Evolutionary conservation across 768 basidiomycete genomes (phyloP).

Genomic region (Suillus spraguei): DNA sequence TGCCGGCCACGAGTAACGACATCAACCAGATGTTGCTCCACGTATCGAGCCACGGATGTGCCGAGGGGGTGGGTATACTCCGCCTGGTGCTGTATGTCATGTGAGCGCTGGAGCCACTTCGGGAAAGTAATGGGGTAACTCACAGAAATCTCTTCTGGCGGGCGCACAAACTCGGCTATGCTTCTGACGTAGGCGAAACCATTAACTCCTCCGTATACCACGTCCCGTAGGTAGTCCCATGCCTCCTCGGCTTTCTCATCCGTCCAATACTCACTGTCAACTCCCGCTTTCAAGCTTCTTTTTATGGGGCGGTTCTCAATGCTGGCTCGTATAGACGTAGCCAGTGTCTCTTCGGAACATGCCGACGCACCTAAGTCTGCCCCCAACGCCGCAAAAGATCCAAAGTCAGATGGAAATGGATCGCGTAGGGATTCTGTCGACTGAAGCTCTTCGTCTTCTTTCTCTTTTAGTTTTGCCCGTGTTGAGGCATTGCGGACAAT

Average conservation of each 20-base stretch:
- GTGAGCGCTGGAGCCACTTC: neutral
- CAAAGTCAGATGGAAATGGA: conserved; percentile 59
- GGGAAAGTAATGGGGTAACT: neutral
- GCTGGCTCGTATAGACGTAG: conserved; percentile 42
- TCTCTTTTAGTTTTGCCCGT: conserved; percentile 53
- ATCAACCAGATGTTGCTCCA: conserved; percentile 42
- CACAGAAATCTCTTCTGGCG: conserved; percentile 19
- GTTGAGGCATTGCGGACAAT: conserved; percentile 52
- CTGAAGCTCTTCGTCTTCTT: conserved; percentile 42
- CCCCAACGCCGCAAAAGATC: conserved; percentile 54
- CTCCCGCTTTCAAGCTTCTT: conserved; percentile 23
- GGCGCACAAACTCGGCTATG: conserved; percentile 67
- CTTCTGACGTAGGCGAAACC: conserved; percentile 78
- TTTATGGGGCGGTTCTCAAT: conserved; percentile 28
- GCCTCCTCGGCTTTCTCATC: conserved; percentile 51
- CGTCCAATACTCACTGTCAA: conserved; percentile 47
- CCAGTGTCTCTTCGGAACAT: conserved; percentile 30
- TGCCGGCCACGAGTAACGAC: conserved; percentile 45
- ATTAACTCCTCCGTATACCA: conserved; percentile 82
- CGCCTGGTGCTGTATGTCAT: neutral
- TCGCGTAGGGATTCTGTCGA: conserved; percentile 53
- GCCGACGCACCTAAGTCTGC: conserved; percentile 40
- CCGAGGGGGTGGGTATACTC: conserved; percentile 23
- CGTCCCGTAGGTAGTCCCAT: conserved; percentile 66
- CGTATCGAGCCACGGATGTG: conserved; percentile 41